Conservation (phyloP, 75 land plant species). For the Gnetum montanum region DNA sequence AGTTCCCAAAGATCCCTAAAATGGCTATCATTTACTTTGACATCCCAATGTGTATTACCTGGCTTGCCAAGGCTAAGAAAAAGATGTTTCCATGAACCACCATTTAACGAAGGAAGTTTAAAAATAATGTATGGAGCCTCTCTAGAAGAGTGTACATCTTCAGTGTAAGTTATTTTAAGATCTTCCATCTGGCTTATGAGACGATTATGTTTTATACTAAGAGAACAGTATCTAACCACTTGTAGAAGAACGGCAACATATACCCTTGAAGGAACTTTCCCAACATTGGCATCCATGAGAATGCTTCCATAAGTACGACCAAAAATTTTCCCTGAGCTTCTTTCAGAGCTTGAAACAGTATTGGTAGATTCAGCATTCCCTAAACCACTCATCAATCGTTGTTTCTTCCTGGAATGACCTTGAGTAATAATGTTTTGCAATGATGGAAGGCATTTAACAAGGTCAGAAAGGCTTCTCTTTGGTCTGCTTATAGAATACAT, state of each 20-base stretch:
- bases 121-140: conserved; percentile 74
- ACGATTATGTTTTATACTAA: conserved; percentile 86
- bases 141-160: conserved; percentile 60
- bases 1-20: conserved; percentile 88
- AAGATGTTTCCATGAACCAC: conserved; percentile 75
- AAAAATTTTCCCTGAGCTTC: conserved; percentile 23
- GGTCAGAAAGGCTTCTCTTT: no score
- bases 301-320: conserved; percentile 46
- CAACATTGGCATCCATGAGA: conserved; percentile 77
- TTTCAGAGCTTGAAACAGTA: conserved; percentile 23
- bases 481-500: no score
- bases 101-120: conserved; percentile 61
- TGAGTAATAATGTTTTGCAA: no score
- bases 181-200: conserved; percentile 88
- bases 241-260: conserved; percentile 71
- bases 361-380: no score
- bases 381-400: no score
- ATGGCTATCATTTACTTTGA: conserved; percentile 67
- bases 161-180: conserved; percentile 74
- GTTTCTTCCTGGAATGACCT: no score
- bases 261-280: conserved; percentile 60
- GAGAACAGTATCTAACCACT: conserved; percentile 79
- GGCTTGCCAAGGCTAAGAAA: conserved; percentile 87
- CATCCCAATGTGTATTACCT: conserved; percentile 90
- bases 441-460: no score